Base-by-base conservation (phyloP, 352 stramenopile species). In the Pythium aristosporum region DNA sequence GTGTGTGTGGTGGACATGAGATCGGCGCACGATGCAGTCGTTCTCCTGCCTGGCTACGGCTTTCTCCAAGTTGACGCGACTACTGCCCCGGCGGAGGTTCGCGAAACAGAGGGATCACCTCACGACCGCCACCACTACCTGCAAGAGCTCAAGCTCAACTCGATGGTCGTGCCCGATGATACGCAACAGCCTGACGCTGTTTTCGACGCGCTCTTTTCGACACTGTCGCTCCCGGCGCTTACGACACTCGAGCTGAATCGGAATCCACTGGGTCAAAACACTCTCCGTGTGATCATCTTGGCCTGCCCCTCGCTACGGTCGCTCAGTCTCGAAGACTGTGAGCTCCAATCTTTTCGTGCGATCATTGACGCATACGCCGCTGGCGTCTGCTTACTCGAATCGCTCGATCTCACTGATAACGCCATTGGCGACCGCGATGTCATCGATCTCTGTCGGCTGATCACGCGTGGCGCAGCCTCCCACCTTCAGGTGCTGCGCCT, bases 271-370 rank as follows among this genome's bases (percentile, higher is more conserved):
- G 28, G 25, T 5, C 23, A 55, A 39, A 37, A 41, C 25, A 23
- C 65, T 1, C 50, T 87, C 20, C 47, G 11, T 1, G 48, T 60
- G 18, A 55, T 88, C 16, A n/a, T 85, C 16, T 34, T 61, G 25
- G 56, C 65, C 2, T 88, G 79, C 25, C 76, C 75, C 23, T 16
- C 64, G 16, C 56, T 87, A 16, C 32, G 44, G 28, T 32, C 65
- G 21, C 52, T 87, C n/a, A 72, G 82, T 58, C 13, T 85, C 25
- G 71, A 74, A 49, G 57, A 49, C 4, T 87, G 78, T 57, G 67
- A 74, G 53, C 52, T 87, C 18, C 37, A 34, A 7, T 65, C 69
- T 18, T 75, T 85, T 20, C 21, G 21, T 13, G 52, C 72, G 50
- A 63, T 87, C 13, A 56, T 76, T 6, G 51, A 55, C 3, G 65